Evolutionary conservation across 306 rosid species (phyloP).

Genomic region (Begonia masoniana): DNA sequence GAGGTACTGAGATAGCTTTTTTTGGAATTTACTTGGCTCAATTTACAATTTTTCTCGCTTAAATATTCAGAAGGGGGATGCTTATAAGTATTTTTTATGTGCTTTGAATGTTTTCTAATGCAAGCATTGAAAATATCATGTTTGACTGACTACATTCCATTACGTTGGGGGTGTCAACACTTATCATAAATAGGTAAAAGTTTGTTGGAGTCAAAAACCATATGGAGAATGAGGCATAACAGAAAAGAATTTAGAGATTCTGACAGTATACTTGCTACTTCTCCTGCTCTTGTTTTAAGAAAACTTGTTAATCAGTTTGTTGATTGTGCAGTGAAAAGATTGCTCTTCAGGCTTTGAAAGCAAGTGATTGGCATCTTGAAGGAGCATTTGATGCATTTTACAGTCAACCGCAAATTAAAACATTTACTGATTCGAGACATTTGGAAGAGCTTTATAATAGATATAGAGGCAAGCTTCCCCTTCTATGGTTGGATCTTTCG

Average conservation of each 20-base stretch:
- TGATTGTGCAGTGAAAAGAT: slow-evolving; percentile 59
- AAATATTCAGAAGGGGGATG: no score
- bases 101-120: no score
- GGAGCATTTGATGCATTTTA: slow-evolving; percentile 95
- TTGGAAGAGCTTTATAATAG: slow-evolving; percentile 92
- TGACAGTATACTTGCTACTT: no score
- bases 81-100: no score
- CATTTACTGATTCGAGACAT: slow-evolving; percentile 72
- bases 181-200: no score
- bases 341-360: slow-evolving; percentile 74
- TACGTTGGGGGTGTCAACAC: no score
- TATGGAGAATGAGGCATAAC: no score
- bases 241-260: no score
- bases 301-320: not conserved
- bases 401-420: slow-evolving; percentile 77
- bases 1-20: slow-evolving; percentile 32
- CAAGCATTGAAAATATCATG: no score
- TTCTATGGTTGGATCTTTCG: slow-evolving; percentile 3
- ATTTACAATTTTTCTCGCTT: not conserved
- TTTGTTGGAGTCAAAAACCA: no score
- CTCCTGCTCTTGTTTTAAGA: not conserved
- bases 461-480: slow-evolving; percentile 71
- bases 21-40: slow-evolving; percentile 8
- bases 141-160: no score
- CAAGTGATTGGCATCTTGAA: slow-evolving; percentile 97